phyloP scores from a whole-genome alignment of 2,329 filamentous ascomycete genomes.

The Claviceps fusiformis region DNA sequence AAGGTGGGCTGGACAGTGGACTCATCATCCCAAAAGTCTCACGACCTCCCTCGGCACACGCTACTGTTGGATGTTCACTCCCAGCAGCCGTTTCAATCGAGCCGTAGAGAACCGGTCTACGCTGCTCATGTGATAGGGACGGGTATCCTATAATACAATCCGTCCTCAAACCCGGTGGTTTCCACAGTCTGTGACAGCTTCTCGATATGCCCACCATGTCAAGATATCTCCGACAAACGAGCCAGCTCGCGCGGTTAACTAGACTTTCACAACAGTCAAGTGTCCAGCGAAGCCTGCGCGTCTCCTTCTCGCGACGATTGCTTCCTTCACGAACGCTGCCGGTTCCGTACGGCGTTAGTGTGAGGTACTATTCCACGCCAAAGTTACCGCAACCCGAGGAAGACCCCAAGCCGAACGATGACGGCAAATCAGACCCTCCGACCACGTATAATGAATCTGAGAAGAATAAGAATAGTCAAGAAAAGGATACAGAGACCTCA shows the following conservation, averaged over 20 bases:
- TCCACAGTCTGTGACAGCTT: constrained; percentile 19
- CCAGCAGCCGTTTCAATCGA: constrained; percentile 1
- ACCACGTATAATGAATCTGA: constrained; percentile 8
- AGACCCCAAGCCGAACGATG: constrained; percentile 15
- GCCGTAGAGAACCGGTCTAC: constrained; percentile 10
- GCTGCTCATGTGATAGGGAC: constrained; percentile 22
- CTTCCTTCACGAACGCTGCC: constrained; percentile 21
- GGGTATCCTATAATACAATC: constrained; percentile 10
- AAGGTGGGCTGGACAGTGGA: constrained; percentile 5
- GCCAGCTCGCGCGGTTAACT: constrained; percentile 50
- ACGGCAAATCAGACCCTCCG: constrained; percentile 10
- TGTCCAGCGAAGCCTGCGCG: constrained; percentile 30
- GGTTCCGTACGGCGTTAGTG: constrained; percentile 21
- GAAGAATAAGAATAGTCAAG: constrained; percentile 7
- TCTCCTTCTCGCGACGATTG: constrained; percentile 17
- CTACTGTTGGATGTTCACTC: constrained; percentile 9
- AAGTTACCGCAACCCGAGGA: constrained; percentile 25
- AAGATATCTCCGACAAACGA: constrained; percentile 51
- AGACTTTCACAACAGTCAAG: constrained; percentile 40
- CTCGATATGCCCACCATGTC: constrained; percentile 38
- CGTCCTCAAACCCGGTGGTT: constrained; percentile 18
- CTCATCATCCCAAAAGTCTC: constrained; percentile 14
- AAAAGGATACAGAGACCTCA: constrained; percentile 13
- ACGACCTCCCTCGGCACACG: constrained; percentile 6
- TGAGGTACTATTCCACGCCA: constrained; percentile 24